These are phyloP conservation scores for Aquilaria agallochum DNA, from an alignment of 441 rosid genomes.

Conservation along the genomic window DNA sequence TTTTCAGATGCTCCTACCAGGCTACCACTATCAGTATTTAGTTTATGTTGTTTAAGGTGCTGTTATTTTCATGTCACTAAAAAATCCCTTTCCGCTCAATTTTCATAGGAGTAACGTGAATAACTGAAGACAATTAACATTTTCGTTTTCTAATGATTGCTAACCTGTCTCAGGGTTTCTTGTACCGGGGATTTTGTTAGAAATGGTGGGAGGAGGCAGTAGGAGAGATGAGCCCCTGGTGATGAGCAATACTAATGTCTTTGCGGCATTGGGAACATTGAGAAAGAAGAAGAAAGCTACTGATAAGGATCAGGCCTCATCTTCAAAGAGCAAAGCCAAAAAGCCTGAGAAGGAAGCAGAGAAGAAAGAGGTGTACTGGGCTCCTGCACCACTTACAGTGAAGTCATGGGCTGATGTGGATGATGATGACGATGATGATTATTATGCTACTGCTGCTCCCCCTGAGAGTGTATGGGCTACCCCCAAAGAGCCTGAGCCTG, in stretches of 20 bases:
- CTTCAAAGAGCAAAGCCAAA: slow-evolving; percentile 15
- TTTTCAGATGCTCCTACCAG: too few species aligned
- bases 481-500: slow-evolving; percentile 23
- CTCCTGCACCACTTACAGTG: slow-evolving; percentile 39
- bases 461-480: slow-evolving; percentile 27
- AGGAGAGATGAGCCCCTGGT: slow-evolving; percentile 41
- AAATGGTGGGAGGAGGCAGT: slow-evolving; percentile 36
- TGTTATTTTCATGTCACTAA: too few species aligned
- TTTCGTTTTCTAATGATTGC: too few species aligned
- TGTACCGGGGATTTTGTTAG: neutral
- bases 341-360: slow-evolving; percentile 23
- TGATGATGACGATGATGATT: slow-evolving; percentile 67
- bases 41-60: too few species aligned
- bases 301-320: slow-evolving; percentile 29
- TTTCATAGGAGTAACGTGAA: too few species aligned
- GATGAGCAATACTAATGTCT: slow-evolving; percentile 49
- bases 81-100: too few species aligned
- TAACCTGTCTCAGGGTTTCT: too few species aligned
- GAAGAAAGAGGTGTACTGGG: slow-evolving; percentile 44
- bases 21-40: too few species aligned
- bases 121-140: too few species aligned
- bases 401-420: slow-evolving; percentile 69
- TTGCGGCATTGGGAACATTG: slow-evolving; percentile 48
- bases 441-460: slow-evolving; percentile 50
- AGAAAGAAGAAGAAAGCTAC: slow-evolving; percentile 56